Evolutionary conservation across 2,329 filamentous ascomycete genomes (phyloP).

Genomic region (Alternaria triticimaculans): DNA sequence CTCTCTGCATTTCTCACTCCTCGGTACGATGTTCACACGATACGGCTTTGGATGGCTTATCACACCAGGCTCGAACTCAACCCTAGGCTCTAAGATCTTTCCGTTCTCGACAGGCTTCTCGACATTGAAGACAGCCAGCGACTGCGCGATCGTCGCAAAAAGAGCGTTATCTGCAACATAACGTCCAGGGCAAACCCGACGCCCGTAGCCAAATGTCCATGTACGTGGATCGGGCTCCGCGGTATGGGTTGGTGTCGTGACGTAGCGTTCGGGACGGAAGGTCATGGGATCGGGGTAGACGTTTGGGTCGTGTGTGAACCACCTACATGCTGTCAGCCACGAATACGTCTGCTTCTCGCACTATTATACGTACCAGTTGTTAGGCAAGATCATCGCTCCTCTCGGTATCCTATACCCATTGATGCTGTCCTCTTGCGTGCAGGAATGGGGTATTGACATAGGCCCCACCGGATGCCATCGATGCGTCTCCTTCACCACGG

Average conservation of each 20-base stretch:
- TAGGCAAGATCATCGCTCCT: slow-evolving; percentile 46
- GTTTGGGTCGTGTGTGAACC: slow-evolving; percentile 51
- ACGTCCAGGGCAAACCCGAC: slow-evolving; percentile 53
- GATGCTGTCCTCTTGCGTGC: slow-evolving; percentile 46
- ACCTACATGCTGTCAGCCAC: slow-evolving; percentile 33
- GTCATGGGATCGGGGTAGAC: slow-evolving; percentile 47
- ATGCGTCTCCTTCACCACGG: slow-evolving; percentile 54
- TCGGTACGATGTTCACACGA: slow-evolving; percentile 42
- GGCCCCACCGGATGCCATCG: slow-evolving; percentile 46
- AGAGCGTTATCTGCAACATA: slow-evolving; percentile 52
- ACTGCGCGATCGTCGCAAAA: slow-evolving; percentile 53
- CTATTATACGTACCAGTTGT: slow-evolving; percentile 46
- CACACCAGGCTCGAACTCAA: slow-evolving; percentile 47
- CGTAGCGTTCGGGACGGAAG: slow-evolving; percentile 56
- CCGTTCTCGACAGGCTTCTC: slow-evolving; percentile 49
- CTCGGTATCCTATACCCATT: slow-evolving; percentile 53
- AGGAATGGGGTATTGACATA: slow-evolving; percentile 43
- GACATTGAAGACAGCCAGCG: slow-evolving; percentile 57
- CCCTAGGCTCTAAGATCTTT: slow-evolving; percentile 43
- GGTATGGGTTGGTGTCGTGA: slow-evolving; percentile 35
- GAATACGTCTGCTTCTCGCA: no score
- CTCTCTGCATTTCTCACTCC: slow-evolving; percentile 40
- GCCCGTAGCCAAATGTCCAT: slow-evolving; percentile 51
- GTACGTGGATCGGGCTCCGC: slow-evolving; percentile 51
- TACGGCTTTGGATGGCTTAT: slow-evolving; percentile 52